Conservation (phyloP, 2,329 filamentous ascomycete genomes). For the Diplodia sapinea region DNA sequence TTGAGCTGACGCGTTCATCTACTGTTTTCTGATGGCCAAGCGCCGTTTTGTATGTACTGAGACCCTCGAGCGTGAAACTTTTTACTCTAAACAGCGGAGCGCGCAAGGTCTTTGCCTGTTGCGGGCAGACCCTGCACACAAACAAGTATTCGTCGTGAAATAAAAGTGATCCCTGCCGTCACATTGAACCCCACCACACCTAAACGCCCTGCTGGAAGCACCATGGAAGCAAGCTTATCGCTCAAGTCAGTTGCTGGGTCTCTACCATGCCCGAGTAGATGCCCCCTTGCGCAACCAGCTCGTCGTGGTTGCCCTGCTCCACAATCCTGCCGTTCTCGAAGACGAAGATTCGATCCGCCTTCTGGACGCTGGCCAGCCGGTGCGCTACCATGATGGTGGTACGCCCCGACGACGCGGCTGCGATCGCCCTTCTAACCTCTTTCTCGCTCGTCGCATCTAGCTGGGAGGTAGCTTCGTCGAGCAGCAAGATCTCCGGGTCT, state of each 20-base stretch:
- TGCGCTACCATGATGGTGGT: constrained; percentile 81
- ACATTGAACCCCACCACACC: constrained; percentile 20
- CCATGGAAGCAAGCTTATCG: constrained; percentile 25
- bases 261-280: constrained; percentile 47
- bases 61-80: neutral
- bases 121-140: neutral
- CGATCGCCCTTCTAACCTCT: constrained; percentile 51
- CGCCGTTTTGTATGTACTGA: constrained; percentile 1
- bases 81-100: constrained; percentile 8
- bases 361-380: constrained; percentile 75
- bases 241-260: constrained; percentile 44
- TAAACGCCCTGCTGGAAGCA: constrained; percentile 23
- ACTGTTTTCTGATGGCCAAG: neutral
- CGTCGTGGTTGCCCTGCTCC: constrained; percentile 66
- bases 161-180: constrained; percentile 12
- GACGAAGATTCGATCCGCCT: constrained; percentile 81
- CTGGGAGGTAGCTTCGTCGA: constrained; percentile 56
- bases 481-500: constrained; percentile 53
- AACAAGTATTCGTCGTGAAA: constrained; percentile 4
- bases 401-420: constrained; percentile 49
- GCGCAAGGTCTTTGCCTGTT: constrained; percentile 1
- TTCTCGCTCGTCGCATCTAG: constrained; percentile 54
- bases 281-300: constrained; percentile 55
- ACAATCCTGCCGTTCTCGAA: constrained; percentile 69
- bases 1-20: neutral